A percentile compares a stretch with the other conserved stretches of the same genome.
Conservation (phyloP, 129 eudicot species). For the Flaveria sonorensis region DNA sequence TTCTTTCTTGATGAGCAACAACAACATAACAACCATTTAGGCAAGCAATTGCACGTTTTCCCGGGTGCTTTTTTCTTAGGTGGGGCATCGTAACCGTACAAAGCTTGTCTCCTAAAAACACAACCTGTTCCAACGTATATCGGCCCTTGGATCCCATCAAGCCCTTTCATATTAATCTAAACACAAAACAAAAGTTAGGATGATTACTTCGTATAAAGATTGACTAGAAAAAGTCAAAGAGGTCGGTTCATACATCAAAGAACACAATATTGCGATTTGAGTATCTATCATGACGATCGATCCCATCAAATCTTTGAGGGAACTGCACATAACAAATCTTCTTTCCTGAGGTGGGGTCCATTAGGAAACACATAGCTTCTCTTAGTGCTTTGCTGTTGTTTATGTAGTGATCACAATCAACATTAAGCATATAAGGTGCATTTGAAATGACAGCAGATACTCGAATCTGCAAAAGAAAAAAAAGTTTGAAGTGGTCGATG, state of each 20-base stretch:
- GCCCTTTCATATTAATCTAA: slow-evolving; percentile 92
- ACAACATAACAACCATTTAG: slow-evolving; percentile 79
- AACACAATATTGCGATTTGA: slow-evolving; percentile 90
- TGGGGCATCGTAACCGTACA: slow-evolving; percentile 91
- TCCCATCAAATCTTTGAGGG: slow-evolving; percentile 90
- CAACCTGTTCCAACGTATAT: slow-evolving; percentile 94
- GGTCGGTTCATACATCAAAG: slow-evolving; percentile 68
- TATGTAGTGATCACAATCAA: slow-evolving; percentile 94
- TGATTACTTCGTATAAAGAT: background rate
- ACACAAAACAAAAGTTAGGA: background rate
- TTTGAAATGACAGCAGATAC: slow-evolving; percentile 90
- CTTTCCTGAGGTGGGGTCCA: slow-evolving; percentile 92
- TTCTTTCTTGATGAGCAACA: slow-evolving; percentile 53
- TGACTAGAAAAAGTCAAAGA: slow-evolving; percentile 18
- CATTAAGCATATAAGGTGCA: slow-evolving; percentile 90
- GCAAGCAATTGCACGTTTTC: slow-evolving; percentile 85
- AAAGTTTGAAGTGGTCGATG: slow-evolving; percentile 10
- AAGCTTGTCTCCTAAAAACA: slow-evolving; percentile 87
- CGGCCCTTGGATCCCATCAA: slow-evolving; percentile 94
- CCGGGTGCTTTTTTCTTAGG: slow-evolving; percentile 83
- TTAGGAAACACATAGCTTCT: slow-evolving; percentile 92
- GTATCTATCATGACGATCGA: slow-evolving; percentile 89
- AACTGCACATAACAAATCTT: slow-evolving; percentile 85
- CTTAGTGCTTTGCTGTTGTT: slow-evolving; percentile 84
- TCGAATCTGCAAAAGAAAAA: slow-evolving; percentile 48